A percentile compares a stretch with the other conserved stretches of the same genome.
These are phyloP conservation scores for Micractinium sp. DNA, from an alignment of 139 green algal species.

Conservation along the genomic window DNA sequence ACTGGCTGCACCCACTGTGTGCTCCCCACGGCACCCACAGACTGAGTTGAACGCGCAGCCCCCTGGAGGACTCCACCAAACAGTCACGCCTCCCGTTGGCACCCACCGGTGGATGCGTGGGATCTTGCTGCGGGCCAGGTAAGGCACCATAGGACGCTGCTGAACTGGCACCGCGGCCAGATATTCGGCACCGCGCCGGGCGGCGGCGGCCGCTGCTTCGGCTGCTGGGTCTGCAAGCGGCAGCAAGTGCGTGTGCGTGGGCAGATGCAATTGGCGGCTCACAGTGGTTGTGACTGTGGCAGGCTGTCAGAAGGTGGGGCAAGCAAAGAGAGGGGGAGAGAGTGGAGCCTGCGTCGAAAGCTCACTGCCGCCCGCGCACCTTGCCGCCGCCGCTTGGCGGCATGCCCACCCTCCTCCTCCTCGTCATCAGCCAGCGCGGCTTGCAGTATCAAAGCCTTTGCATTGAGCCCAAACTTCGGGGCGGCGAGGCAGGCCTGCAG, in stretches of 20 bases:
- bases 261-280: not conserved
- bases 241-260: not conserved
- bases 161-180: not conserved
- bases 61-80: too few relatives aligned
- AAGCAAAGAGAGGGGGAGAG: not conserved
- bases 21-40: too few relatives aligned
- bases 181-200: not conserved
- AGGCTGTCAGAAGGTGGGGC: not conserved
- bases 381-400: not conserved
- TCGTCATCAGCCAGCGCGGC: not conserved
- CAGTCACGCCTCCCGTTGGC: not conserved
- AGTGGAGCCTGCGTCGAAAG: not conserved
- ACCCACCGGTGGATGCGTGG: constrained; percentile 16
- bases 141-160: constrained; percentile 9
- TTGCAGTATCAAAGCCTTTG: constrained; percentile 5
- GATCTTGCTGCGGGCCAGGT: not conserved
- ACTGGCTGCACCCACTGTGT: too few relatives aligned
- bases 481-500: not conserved
- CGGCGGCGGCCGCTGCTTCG: not conserved
- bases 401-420: not conserved
- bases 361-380: not conserved
- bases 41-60: not conserved
- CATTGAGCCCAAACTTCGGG: constrained; percentile 9
- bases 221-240: not conserved
- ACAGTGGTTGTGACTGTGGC: not conserved